Evolutionary conservation across 345 rosid genomes (phyloP).

Genomic region (Rhodamnia argentea): DNA sequence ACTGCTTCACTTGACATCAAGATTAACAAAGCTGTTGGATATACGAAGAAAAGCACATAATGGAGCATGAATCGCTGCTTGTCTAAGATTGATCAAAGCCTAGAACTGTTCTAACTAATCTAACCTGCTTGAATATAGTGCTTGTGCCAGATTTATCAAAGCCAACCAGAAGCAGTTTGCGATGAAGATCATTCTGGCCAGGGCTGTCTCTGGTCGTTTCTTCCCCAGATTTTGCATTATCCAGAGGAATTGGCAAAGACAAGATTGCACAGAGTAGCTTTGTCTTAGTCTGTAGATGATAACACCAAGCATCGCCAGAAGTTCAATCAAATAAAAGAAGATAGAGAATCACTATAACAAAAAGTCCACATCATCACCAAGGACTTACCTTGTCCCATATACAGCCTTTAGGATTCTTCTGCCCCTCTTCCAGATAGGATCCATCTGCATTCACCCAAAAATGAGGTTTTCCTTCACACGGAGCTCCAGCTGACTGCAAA

Average conservation of each 20-base stretch:
- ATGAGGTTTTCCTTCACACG: slow-evolving; percentile 60
- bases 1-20: background rate
- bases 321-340: background rate
- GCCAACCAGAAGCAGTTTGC: slow-evolving; percentile 68
- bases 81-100: background rate
- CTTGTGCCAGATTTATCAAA: slow-evolving; percentile 67
- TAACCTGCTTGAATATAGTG: slow-evolving; percentile 81
- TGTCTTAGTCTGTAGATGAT: slow-evolving; percentile 27
- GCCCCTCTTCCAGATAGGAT: slow-evolving; percentile 68
- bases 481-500: slow-evolving; percentile 49
- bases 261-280: slow-evolving; percentile 31
- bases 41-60: background rate
- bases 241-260: slow-evolving; percentile 62
- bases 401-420: slow-evolving; percentile 27
- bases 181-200: slow-evolving; percentile 19
- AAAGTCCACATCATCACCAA: background rate
- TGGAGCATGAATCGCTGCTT: background rate
- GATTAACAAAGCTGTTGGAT: background rate
- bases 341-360: fast-evolving
- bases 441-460: slow-evolving; percentile 69
- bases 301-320: background rate
- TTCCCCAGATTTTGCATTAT: slow-evolving; percentile 10
- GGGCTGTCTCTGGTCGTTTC: slow-evolving; percentile 8
- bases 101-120: background rate
- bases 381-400: slow-evolving; percentile 61